phyloP scores from a whole-genome alignment of 768 basidiomycete species.

The Suillus placidus region DNA sequence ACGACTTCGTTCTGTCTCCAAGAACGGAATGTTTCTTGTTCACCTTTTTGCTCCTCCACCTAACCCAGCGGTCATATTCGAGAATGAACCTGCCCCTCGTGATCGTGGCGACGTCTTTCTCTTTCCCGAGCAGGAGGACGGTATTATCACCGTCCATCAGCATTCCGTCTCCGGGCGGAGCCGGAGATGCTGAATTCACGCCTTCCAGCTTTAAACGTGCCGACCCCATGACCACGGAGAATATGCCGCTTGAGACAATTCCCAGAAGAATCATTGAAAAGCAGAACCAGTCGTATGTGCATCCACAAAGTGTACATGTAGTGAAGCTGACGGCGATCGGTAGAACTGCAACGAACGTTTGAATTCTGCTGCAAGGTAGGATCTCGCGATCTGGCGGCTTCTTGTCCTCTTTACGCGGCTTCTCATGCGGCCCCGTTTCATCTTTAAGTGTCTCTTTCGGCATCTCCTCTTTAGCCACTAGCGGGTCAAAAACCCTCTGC shows the following conservation, averaged over 20 bases:
- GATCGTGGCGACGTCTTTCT: conserved; percentile 16
- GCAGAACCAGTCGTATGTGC: conserved; percentile 23
- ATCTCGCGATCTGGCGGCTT: background rate
- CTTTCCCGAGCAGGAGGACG: conserved; percentile 18
- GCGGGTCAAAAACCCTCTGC: background rate
- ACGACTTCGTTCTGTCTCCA: conserved; percentile 1
- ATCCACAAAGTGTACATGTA: conserved; percentile 15
- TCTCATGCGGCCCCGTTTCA: no score
- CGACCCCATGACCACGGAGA: conserved; percentile 21
- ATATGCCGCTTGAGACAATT: conserved; percentile 21
- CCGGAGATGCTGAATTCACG: conserved; percentile 22
- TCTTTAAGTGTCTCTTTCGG: no score
- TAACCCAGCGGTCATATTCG: conserved; percentile 16
- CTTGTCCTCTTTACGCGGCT: no score
- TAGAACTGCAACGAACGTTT: conserved; percentile 9
- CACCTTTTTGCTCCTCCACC: background rate
- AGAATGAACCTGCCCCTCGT: conserved; percentile 27
- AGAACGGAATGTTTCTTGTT: background rate
- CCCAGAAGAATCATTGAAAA: conserved; percentile 25
- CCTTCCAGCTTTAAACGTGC: conserved; percentile 7
- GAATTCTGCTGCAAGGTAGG: background rate
- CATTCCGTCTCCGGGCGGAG: conserved; percentile 35
- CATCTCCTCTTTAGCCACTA: no score
- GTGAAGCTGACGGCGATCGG: conserved; percentile 16
- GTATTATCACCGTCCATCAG: conserved; percentile 13